phyloP scores from a whole-genome alignment of 345 rosid genomes.

The Lepidium africanum region DNA sequence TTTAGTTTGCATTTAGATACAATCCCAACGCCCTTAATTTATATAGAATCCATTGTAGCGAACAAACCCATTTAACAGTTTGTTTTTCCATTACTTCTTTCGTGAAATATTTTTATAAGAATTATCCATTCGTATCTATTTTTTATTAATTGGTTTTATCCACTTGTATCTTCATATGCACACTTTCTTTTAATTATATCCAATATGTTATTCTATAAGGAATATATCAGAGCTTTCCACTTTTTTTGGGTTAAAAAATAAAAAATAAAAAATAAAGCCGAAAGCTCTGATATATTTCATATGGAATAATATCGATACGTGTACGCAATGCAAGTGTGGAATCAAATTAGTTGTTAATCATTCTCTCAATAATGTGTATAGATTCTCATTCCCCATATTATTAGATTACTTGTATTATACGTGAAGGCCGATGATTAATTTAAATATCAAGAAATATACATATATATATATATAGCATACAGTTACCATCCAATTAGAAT shows the following conservation, averaged over 20 bases:
- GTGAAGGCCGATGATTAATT: not conserved
- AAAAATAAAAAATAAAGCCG: too few species aligned
- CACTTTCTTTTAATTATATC: not conserved
- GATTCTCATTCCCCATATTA: not conserved
- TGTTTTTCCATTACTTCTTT: not conserved
- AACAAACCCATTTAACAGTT: not conserved
- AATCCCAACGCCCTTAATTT: not conserved
- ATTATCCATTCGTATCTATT: not conserved
- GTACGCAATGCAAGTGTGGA: not conserved
- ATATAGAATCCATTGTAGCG: slow-evolving; percentile 6
- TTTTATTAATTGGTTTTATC: not conserved
- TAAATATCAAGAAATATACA: not conserved
- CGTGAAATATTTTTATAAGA: not conserved
- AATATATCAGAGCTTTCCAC: too few species aligned
- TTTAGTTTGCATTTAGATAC: not conserved
- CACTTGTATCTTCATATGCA: not conserved
- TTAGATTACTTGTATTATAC: not conserved
- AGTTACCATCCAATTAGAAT: not conserved
- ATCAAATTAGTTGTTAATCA: not conserved
- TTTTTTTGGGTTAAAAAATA: too few species aligned
- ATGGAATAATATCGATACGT: not conserved
- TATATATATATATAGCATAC: not conserved
- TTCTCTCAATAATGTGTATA: not conserved
- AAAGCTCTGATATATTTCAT: not conserved
- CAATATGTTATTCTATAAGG: not conserved